Percentiles rank a stretch among this genome's conserved stretches.
Evolutionary conservation across 2,329 filamentous ascomycete species (phyloP).

Genomic region (Ceratocystiopsis minuta): DNA sequence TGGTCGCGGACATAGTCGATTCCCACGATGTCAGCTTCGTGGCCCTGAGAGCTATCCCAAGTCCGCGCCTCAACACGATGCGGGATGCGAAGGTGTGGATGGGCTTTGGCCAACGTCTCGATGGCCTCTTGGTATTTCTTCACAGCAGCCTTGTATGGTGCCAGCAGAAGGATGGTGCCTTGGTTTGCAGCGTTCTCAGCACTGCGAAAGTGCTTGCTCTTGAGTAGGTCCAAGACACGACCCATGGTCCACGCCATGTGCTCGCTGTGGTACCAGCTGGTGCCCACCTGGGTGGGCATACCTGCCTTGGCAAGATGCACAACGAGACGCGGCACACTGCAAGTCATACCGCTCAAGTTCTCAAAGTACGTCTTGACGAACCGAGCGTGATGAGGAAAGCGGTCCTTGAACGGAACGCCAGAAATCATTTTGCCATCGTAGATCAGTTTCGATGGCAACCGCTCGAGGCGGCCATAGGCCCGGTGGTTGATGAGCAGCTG

Average conservation of each 20-base stretch:
- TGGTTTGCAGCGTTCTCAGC: conserved; percentile 10
- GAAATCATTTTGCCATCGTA: conserved; percentile 22
- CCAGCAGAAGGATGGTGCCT: conserved; percentile 25
- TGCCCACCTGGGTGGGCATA: conserved; percentile 10
- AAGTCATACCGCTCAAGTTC: conserved; percentile 1
- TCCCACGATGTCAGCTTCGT: conserved; percentile 29
- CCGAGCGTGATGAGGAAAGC: conserved; percentile 8
- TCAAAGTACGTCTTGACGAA: conserved; percentile 9
- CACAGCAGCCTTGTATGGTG: conserved; percentile 23
- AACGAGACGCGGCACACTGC: conserved; percentile 20
- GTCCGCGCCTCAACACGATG: conserved; percentile 23
- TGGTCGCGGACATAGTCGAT: conserved; percentile 27
- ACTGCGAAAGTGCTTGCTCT: conserved; percentile 16
- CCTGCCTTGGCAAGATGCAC: conserved; percentile 11
- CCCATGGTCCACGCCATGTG: conserved; percentile 21
- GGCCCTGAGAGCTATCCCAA: conserved; percentile 27
- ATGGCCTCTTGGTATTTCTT: conserved; percentile 17
- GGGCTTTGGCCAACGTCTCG: conserved; percentile 11
- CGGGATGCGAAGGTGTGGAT: conserved; percentile 9
- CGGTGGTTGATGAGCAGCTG: conserved; percentile 15
- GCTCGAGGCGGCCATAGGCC: conserved; percentile 16
- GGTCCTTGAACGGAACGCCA: conserved; percentile 7
- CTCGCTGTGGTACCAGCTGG: conserved; percentile 22
- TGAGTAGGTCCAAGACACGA: conserved; percentile 16
- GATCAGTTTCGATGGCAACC: conserved; percentile 23